Evolutionary conservation across 179 eudicot species (phyloP).

Genomic region (Silene noctiflora): DNA sequence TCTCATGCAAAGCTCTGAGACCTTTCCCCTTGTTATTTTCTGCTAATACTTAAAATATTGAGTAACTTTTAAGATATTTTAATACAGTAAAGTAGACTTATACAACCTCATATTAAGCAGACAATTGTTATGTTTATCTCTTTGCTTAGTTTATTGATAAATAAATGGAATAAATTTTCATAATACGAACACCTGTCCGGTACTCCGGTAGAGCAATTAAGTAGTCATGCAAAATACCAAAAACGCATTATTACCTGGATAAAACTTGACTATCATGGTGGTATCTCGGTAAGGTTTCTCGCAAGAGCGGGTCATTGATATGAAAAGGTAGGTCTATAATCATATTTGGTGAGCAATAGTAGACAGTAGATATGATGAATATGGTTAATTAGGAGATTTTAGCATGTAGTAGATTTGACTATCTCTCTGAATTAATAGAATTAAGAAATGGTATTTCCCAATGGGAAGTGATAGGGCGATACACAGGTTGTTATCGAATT

Average conservation of each 20-base stretch:
- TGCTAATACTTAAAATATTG: not conserved
- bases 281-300: no score
- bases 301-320: no score
- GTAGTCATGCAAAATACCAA: not conserved
- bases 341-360: no score
- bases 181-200: not conserved
- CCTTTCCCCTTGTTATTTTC: constrained; percentile 23
- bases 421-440: no score
- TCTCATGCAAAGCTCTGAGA: constrained; percentile 11
- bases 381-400: no score
- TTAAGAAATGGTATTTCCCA: no score
- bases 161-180: not conserved
- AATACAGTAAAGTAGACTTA: not conserved
- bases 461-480: no score
- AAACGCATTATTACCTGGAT: not conserved
- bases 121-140: constrained; percentile 3
- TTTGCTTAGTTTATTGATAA: not conserved
- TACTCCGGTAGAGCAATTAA: not conserved
- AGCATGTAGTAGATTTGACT: no score
- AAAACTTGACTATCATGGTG: no score
- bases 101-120: not conserved
- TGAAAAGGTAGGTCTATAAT: no score
- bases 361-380: no score
- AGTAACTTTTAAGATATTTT: not conserved
- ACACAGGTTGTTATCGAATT: no score